A percentile compares a stretch with the other conserved stretches of the same genome.
These are phyloP conservation scores for Dothiorella sarmentorum DNA, from an alignment of 2,329 filamentous ascomycete genomes.

Conservation along the genomic window DNA sequence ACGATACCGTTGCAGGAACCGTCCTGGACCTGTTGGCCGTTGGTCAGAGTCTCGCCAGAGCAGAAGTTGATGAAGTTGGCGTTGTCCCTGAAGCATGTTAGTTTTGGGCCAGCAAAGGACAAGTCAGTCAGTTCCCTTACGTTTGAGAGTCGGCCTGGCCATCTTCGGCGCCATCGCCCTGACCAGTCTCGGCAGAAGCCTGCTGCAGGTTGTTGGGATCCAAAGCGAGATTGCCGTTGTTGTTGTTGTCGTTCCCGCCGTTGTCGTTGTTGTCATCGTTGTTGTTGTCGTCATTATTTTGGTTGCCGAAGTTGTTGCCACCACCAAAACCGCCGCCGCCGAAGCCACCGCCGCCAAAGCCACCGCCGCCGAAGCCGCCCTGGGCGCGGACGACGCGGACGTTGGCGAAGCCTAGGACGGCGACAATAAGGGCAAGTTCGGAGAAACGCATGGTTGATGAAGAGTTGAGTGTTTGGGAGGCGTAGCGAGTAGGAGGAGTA, in stretches of 20 bases:
- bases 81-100: conserved; percentile 36
- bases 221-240: conserved; percentile 28
- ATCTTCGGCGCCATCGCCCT: conserved; percentile 36
- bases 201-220: conserved; percentile 42
- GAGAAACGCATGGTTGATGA: conserved; percentile 35
- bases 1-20: conserved; percentile 58
- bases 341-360: conserved; percentile 20
- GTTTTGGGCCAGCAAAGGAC: conserved; percentile 17
- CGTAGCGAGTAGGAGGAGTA: neutral
- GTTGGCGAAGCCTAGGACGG: conserved; percentile 9
- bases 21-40: conserved; percentile 48
- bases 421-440: conserved; percentile 24
- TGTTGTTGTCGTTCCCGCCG: conserved; percentile 23
- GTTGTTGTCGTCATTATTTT: conserved; percentile 22
- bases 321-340: conserved; percentile 21
- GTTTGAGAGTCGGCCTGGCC: conserved; percentile 47
- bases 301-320: conserved; percentile 8
- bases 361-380: neutral
- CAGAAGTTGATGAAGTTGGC: conserved; percentile 63
- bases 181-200: conserved; percentile 40
- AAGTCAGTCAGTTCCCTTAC: conserved; percentile 35
- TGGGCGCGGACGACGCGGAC: conserved; percentile 30
- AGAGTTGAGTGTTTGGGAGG: neutral
- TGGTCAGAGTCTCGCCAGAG: conserved; percentile 51
- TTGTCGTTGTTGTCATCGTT: conserved; percentile 15